Evolutionary conservation across 208 protist species (phyloP).

Genomic region (Kentomonas sorsogonicus): DNA sequence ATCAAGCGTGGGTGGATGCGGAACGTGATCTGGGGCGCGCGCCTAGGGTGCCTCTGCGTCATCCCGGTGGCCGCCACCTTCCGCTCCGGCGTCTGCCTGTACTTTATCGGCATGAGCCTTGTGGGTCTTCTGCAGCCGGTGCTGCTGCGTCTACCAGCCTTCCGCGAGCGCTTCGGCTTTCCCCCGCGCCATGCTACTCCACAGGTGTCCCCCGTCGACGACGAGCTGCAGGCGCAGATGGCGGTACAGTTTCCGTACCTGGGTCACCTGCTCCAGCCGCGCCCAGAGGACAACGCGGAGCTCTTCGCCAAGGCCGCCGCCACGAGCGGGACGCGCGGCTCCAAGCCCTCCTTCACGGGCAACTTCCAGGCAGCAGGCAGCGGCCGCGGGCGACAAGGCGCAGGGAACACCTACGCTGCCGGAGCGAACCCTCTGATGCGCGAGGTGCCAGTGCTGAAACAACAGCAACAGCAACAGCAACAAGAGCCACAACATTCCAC

Average conservation of each 20-base stretch:
- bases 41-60: conserved; percentile 62
- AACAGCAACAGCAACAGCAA: background rate
- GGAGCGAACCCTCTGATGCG: conserved; percentile 64
- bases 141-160: conserved; percentile 41
- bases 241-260: conserved; percentile 78
- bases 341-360: background rate
- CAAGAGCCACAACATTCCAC: too few relatives aligned
- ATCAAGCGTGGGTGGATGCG: conserved; percentile 70
- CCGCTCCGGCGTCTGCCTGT: conserved; percentile 78
- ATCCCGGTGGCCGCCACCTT: conserved; percentile 53
- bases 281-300: conserved; percentile 44
- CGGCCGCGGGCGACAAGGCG: background rate
- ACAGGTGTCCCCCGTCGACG: conserved; percentile 2
- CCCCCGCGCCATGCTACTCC: conserved; percentile 14
- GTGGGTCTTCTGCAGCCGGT: conserved; percentile 76
- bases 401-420: conserved; percentile 19
- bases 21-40: conserved; percentile 79
- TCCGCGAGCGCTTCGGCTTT: conserved; percentile 54
- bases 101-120: conserved; percentile 80
- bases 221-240: conserved; percentile 57
- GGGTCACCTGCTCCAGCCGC: conserved; percentile 60
- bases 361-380: background rate
- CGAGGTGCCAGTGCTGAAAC: conserved; percentile 23
- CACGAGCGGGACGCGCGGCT: background rate
- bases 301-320: conserved; percentile 24